phyloP scores from a whole-genome alignment of 805 yeast species.

The Alloascoidea hylecoeti region DNA sequence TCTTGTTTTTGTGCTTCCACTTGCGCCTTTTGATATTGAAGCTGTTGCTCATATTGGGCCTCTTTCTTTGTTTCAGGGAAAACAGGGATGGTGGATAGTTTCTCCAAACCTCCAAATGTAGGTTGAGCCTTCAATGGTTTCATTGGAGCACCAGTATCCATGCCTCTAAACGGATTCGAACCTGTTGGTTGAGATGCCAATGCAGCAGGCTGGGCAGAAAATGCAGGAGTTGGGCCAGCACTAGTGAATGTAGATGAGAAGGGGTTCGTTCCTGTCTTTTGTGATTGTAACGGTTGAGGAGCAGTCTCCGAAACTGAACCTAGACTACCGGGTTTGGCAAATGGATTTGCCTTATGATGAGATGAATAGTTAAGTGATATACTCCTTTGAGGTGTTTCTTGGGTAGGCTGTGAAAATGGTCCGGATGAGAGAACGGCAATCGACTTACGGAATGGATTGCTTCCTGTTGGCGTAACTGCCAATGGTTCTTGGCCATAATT shows the following conservation, averaged over 20 bases:
- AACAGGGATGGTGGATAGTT: constrained; percentile 49
- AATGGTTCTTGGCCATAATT: constrained; percentile 5
- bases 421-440: constrained; percentile 2
- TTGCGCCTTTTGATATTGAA: constrained; percentile 10
- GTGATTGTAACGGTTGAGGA: constrained; percentile 10
- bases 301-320: constrained; percentile 11
- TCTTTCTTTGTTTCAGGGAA: constrained; percentile 48
- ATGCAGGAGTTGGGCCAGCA: constrained; percentile 21
- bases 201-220: constrained; percentile 12
- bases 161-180: constrained; percentile 38
- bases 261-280: constrained; percentile 28
- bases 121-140: constrained; percentile 22
- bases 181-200: constrained; percentile 30
- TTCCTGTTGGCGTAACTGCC: constrained; percentile 5
- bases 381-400: constrained; percentile 5
- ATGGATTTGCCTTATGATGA: constrained; percentile 4
- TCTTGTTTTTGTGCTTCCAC: not conserved
- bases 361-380: constrained; percentile 2
- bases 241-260: constrained; percentile 16
- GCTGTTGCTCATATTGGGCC: constrained; percentile 14
- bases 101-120: constrained; percentile 66
- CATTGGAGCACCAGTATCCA: constrained; percentile 19
- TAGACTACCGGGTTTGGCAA: constrained; percentile 9
- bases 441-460: constrained; percentile 7
- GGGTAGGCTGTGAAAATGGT: constrained; percentile 4